Evolutionary conservation across 2,329 filamentous ascomycete genomes (phyloP), one percentile per base, ranked within the genome.

Genomic region (Ophiostoma novo-ulmi): DNA sequence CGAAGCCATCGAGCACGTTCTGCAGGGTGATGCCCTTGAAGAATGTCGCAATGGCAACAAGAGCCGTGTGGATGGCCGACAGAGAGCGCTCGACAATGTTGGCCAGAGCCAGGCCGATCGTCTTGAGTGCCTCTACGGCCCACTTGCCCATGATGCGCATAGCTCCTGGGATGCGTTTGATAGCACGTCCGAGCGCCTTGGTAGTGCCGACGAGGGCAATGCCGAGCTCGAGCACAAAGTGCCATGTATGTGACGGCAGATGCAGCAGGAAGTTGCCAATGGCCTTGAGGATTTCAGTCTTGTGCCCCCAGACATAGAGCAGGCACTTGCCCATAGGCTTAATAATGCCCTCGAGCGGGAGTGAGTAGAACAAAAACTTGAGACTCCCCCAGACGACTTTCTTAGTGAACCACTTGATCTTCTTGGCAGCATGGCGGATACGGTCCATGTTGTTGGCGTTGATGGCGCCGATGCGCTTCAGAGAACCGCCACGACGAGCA

Each of bases 1-100:
- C 72, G 39, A 82, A 72, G 26, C 80, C 80, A 68, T 80, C 74
- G 75, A 77, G 77, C 3, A 83, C 75, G 70, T 83, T 81, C n/a
- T 72, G 73, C n/a, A 80, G 72, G 5, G 80, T 82, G 70, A 82
- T 77, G 0, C 65, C 52, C 14, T 74, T 72, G 72, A 82, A 79
- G 71, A 79, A 80, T 14, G 22, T 58, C 52, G n/a, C n/a, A 3
- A 58, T 10, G 22, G 52, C 52, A 58, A 17, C 3, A 5, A 58
- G n/a, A 10, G 52, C 52, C 52, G 52, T 58, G 52, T 58, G 52
- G 3, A 58, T 58, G 22, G 52, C n/a, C n/a, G 52, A 58, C 52
- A 7, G 8, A 4, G 52, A 26, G n/a, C 52, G 52, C n/a, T 26
- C 52, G n/a, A 13, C 52, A 58, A 58, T 58, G 52, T 26, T 58